phyloP scores from a whole-genome alignment of 441 rosid species.

The Daphne laureola region DNA sequence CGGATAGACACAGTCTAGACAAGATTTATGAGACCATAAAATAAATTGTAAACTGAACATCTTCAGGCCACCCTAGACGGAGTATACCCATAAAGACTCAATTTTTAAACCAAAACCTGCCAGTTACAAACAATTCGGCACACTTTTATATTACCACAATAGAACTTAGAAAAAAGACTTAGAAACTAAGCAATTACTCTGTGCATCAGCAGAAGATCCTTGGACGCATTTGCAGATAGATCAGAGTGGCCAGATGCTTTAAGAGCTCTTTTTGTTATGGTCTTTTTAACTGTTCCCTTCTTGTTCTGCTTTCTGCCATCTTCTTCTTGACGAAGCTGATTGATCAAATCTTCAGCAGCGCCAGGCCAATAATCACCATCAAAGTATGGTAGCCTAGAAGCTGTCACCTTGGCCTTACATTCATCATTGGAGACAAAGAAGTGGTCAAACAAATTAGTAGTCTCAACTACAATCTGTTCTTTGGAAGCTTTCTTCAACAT shows the following conservation, averaged over 20 bases:
- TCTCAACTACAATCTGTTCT: conserved; percentile 86
- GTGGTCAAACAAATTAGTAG: conserved; percentile 88
- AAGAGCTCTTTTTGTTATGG: conserved; percentile 87
- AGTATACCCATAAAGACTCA: too few relatives aligned
- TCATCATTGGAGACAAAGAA: conserved; percentile 84
- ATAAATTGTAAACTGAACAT: too few relatives aligned
- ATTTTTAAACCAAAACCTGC: too few relatives aligned
- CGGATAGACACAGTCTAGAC: too few relatives aligned
- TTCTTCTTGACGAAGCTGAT: conserved; percentile 94
- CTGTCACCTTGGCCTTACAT: conserved; percentile 90
- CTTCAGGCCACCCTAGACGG: too few relatives aligned
- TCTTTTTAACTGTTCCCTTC: conserved; percentile 81
- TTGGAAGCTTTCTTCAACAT: conserved; percentile 88
- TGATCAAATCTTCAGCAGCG: conserved; percentile 95
- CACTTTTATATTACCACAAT: too few relatives aligned
- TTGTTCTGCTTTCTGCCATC: conserved; percentile 91
- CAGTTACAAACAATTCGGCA: too few relatives aligned
- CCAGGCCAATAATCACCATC: conserved; percentile 99
- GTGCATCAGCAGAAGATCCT: conserved; percentile 93
- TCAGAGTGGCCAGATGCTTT: conserved; percentile 98
- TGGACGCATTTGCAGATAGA: conserved; percentile 90
- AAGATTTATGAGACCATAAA: too few relatives aligned
- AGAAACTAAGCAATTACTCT: conserved; percentile 46
- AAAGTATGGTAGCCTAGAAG: conserved; percentile 97
- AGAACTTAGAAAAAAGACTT: background rate